A percentile compares a stretch with the other conserved stretches of the same genome.
phyloP scores from a whole-genome alignment of 2,329 filamentous ascomycete species.

The Fusarium veterinarium region DNA sequence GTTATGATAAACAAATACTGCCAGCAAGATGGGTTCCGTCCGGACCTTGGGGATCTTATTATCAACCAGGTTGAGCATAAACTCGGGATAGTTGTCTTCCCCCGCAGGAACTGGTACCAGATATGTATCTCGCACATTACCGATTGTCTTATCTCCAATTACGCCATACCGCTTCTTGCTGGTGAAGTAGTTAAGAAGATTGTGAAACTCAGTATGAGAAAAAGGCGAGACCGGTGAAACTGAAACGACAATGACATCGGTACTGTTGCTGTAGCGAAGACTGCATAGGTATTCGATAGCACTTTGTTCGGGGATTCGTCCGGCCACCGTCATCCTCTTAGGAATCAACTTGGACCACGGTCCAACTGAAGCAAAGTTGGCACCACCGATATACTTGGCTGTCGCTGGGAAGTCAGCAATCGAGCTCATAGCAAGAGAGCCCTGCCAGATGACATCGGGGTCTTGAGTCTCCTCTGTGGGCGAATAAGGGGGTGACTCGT shows the following conservation, averaged over 20 bases:
- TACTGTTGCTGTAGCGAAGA: constrained; percentile 82
- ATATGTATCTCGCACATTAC: constrained; percentile 89
- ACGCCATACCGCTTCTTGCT: constrained; percentile 88
- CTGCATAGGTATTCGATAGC: constrained; percentile 93
- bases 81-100: constrained; percentile 78
- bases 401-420: constrained; percentile 80
- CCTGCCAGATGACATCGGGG: constrained; percentile 81
- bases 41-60: constrained; percentile 80
- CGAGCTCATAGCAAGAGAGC: constrained; percentile 79
- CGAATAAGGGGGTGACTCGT: constrained; percentile 84
- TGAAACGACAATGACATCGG: constrained; percentile 85
- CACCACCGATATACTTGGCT: constrained; percentile 87
- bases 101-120: constrained; percentile 86
- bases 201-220: constrained; percentile 73
- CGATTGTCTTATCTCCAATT: constrained; percentile 77
- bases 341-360: constrained; percentile 82
- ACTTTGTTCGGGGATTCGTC: constrained; percentile 82
- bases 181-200: constrained; percentile 88
- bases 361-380: constrained; percentile 74
- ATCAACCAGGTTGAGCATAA: constrained; percentile 88
- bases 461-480: constrained; percentile 77
- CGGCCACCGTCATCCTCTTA: constrained; percentile 75
- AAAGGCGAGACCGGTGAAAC: constrained; percentile 73
- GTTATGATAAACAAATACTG: constrained; percentile 85
- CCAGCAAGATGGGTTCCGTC: constrained; percentile 80